phyloP scores from a whole-genome alignment of 2,329 filamentous ascomycete species.

The Ascochyta clinopodiicola region DNA sequence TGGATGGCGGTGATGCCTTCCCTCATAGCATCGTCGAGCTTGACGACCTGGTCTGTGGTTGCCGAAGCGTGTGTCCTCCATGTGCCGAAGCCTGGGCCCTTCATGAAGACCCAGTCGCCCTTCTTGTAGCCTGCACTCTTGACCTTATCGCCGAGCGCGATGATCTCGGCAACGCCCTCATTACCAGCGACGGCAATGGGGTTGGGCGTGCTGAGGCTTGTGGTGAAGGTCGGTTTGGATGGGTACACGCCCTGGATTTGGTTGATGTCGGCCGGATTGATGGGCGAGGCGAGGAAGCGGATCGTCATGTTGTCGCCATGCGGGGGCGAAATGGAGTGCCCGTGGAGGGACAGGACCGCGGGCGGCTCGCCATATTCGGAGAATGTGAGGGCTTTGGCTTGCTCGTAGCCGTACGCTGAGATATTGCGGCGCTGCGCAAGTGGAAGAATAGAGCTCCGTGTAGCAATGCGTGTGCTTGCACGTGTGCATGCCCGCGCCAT shows the following conservation, averaged over 20 bases:
- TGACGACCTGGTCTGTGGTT: conserved; percentile 66
- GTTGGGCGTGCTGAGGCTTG: conserved; percentile 74
- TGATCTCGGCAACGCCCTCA: conserved; percentile 92
- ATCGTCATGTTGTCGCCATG: conserved; percentile 76
- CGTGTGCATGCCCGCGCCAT: conserved; percentile 25
- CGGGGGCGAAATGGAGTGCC: conserved; percentile 77
- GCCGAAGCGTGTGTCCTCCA: conserved; percentile 91
- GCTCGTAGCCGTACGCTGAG: conserved; percentile 78
- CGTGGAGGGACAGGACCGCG: conserved; percentile 73
- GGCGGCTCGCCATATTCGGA: conserved; percentile 76
- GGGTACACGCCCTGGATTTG: conserved; percentile 97
- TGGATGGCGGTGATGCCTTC: conserved; percentile 76
- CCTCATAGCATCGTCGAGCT: conserved; percentile 72
- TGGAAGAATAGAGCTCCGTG: conserved; percentile 5
- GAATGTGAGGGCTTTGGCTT: conserved; percentile 82
- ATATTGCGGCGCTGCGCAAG: conserved; percentile 52
- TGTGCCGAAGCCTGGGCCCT: conserved; percentile 82
- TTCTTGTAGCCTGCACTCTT: conserved; percentile 63
- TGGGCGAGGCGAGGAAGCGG: conserved; percentile 85
- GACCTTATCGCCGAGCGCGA: conserved; percentile 68
- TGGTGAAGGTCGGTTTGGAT: conserved; percentile 78
- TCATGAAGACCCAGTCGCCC: conserved; percentile 95
- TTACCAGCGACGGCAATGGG: conserved; percentile 85
- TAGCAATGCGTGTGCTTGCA: conserved; percentile 9
- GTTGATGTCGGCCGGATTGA: conserved; percentile 98